Evolutionary conservation across 179 eudicot species (phyloP).

Genomic region (Beta corolliflora): DNA sequence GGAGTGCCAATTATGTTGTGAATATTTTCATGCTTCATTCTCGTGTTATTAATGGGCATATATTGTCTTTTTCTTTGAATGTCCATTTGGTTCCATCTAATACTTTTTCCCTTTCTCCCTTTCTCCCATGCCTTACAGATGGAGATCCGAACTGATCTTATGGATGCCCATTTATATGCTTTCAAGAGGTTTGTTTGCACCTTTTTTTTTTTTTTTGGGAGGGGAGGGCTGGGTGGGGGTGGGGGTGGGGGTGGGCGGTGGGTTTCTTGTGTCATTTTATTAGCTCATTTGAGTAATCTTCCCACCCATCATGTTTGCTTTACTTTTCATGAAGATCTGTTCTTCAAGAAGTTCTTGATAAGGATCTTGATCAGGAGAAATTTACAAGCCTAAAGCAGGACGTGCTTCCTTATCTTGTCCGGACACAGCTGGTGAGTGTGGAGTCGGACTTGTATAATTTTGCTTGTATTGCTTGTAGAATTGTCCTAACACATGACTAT

Average conservation of each 20-base stretch:
- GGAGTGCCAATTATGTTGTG: background rate
- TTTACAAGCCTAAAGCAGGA: constrained; percentile 83
- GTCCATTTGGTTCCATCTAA: background rate
- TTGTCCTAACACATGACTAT: constrained; percentile 3
- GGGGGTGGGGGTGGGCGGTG: too few relatives aligned
- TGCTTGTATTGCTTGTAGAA: background rate
- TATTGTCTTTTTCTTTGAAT: background rate
- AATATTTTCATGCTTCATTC: background rate
- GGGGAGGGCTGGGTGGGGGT: background rate
- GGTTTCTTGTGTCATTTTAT: background rate
- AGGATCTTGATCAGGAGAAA: constrained; percentile 66
- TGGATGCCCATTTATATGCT: constrained; percentile 98
- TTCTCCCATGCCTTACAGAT: constrained; percentile 47
- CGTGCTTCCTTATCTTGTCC: constrained; percentile 91
- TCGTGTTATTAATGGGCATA: background rate
- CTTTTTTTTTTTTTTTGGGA: background rate
- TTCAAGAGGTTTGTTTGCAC: constrained; percentile 79
- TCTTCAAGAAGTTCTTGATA: constrained; percentile 81
- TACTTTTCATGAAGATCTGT: constrained; percentile 52
- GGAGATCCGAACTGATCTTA: constrained; percentile 87
- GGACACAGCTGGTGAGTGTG: constrained; percentile 77
- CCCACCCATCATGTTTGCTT: background rate
- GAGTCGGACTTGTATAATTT: background rate
- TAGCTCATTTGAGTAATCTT: constrained; percentile 1
- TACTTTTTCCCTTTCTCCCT: constrained; percentile 11